Evolutionary conservation across 1,284 basidiomycete genomes (phyloP), one percentile per base, ranked within the genome.

Genomic region (Ceratobasidium sp.): DNA sequence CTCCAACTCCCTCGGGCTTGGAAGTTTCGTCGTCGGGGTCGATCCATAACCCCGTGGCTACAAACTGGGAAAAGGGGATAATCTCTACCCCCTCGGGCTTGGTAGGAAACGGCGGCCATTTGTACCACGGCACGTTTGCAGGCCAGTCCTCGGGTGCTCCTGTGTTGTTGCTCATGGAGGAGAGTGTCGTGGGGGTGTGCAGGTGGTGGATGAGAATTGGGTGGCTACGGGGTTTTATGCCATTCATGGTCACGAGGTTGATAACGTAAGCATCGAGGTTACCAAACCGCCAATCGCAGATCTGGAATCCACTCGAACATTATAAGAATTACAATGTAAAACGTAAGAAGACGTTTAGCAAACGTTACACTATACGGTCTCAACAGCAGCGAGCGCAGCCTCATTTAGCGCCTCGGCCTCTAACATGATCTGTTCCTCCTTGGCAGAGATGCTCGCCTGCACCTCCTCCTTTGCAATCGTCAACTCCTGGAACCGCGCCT

Each of bases 321-420:
- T 48, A 63, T 63, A 46, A 31, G 46, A 48, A 63, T 63, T 63
- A 63, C 43, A 63, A 34, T 31, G 24, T 48, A 48, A n/a, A 22
- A 63, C 22, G 13, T 63, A 63, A 31, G 31, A 22, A 48, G 61
- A 48, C 41, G 19, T 48, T 22, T 16, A 41, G 13, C 14, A 48
- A 63, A 43, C n/a, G 24, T 46, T 63, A 63, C 61, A 46, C 31
- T 24, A 63, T 3, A 27, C 61, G 2, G 16, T 75, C 54, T 75
- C 74, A 34, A 74, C 54, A 14, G 68, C 77, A 29, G 76, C 75
- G 13, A 79, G 72, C 37, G 78, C 78, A 22, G 74, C 75, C 65
- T 80, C 92, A 81, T 95, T 95, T 79, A 93, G 79, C 8, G 88
- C 89, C 82, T 95, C 94, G 5, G 93, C 93, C 80, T 95, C 92